Conservation (phyloP, 2,329 filamentous ascomycete species). For the Phoma herbarum region DNA sequence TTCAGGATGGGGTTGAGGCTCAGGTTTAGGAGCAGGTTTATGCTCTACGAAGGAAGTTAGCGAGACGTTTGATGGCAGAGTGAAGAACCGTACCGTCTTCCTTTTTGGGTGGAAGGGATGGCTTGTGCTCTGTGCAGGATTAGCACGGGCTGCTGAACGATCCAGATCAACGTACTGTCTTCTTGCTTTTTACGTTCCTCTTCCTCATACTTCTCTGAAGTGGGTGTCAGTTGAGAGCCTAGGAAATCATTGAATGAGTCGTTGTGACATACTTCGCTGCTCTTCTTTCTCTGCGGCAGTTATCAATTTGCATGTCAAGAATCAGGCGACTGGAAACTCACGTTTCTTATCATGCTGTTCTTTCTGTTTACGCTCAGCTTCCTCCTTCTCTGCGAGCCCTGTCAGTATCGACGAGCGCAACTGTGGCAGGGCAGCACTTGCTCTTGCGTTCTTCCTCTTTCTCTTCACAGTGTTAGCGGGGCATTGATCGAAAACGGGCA, state of each 20-base stretch:
- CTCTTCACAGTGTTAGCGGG: constrained; percentile 3
- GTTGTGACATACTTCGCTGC: background rate
- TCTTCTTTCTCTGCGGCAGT: constrained; percentile 3
- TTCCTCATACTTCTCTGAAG: constrained; percentile 4
- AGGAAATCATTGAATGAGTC: background rate
- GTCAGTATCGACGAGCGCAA: background rate
- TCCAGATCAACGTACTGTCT: background rate
- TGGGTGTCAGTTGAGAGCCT: background rate
- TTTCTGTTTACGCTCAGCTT: background rate
- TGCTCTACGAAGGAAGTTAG: background rate
- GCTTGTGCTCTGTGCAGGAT: constrained; percentile 1
- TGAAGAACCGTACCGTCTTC: background rate
- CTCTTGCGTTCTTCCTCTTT: constrained; percentile 7
- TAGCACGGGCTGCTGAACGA: background rate
- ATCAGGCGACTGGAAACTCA: background rate
- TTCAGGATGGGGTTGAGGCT: background rate
- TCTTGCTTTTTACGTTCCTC: constrained; percentile 1
- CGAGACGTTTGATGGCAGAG: no score
- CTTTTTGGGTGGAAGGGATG: background rate
- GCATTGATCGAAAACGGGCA: no score
- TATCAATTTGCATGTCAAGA: background rate
- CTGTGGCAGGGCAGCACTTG: background rate
- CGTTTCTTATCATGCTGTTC: constrained; percentile 1
- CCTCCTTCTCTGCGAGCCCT: background rate
- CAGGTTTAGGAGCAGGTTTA: constrained; percentile 11